Evolutionary conservation across 352 stramenopile genomes (phyloP).

Genomic region (Phytophthora multivora): DNA sequence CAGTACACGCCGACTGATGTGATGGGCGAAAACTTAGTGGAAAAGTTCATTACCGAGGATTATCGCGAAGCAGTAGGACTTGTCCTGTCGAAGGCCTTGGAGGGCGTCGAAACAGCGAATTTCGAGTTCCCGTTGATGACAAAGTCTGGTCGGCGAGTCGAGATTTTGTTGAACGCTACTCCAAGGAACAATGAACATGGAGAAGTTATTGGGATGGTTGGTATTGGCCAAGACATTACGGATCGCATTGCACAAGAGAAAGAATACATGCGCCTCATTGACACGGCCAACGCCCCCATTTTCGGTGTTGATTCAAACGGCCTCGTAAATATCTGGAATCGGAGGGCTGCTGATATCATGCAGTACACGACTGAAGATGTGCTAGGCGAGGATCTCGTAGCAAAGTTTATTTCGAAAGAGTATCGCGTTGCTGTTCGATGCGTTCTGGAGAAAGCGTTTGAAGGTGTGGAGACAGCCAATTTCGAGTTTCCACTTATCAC

Average conservation of each 20-base stretch:
- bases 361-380: constrained; percentile 74
- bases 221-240: constrained; percentile 72
- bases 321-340: constrained; percentile 84
- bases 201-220: constrained; percentile 66
- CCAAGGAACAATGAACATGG: constrained; percentile 60
- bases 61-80: constrained; percentile 49
- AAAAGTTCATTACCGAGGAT: constrained; percentile 61
- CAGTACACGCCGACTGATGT: constrained; percentile 60
- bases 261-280: constrained; percentile 80
- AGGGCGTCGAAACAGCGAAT: constrained; percentile 57
- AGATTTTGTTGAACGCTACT: constrained; percentile 80
- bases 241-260: constrained; percentile 70
- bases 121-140: constrained; percentile 82
- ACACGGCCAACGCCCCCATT: constrained; percentile 85
- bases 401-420: constrained; percentile 72
- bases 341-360: constrained; percentile 76
- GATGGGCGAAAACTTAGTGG: constrained; percentile 61
- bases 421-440: constrained; percentile 50
- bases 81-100: constrained; percentile 52
- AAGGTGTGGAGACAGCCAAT: constrained; percentile 53
- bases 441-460: constrained; percentile 54
- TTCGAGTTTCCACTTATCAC: constrained; percentile 66
- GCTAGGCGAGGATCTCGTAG: constrained; percentile 63
- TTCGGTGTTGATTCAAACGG: constrained; percentile 68
- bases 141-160: constrained; percentile 65